Conservation (phyloP, 1,139 yeast species). For the Kazachstania sp. region DNA sequence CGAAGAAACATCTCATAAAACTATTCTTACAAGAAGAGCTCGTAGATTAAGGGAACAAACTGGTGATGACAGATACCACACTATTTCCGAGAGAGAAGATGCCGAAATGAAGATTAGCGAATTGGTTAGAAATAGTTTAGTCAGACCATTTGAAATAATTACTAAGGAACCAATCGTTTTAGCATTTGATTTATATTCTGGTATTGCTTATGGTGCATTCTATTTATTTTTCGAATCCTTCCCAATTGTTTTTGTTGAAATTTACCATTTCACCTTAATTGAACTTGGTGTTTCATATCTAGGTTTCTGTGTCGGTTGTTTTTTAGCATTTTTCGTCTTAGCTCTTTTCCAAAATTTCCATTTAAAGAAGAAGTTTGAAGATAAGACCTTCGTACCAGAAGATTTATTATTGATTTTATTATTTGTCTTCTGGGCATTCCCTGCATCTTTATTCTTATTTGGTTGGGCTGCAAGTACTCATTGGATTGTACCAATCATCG, state of each 20-base stretch:
- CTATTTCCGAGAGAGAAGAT: constrained; percentile 30
- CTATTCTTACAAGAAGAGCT: constrained; percentile 42
- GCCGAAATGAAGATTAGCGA: constrained; percentile 26
- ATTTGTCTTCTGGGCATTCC: constrained; percentile 12
- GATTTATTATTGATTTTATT: constrained; percentile 9
- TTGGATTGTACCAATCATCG: constrained; percentile 41
- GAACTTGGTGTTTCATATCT: constrained; percentile 16
- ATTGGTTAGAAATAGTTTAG: constrained; percentile 37
- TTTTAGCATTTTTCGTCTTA: constrained; percentile 9
- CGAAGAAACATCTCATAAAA: constrained; percentile 45
- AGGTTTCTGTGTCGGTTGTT: constrained; percentile 19
- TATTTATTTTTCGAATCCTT: constrained; percentile 56
- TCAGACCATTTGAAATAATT: constrained; percentile 41
- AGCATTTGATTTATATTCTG: constrained; percentile 35
- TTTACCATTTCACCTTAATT: constrained; percentile 37
- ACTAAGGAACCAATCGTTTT: constrained; percentile 20
- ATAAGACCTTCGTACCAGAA: constrained; percentile 15
- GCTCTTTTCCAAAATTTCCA: constrained; percentile 7
- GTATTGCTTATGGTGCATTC: constrained; percentile 46
- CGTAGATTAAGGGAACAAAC: constrained; percentile 38
- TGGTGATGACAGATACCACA: constrained; percentile 36
- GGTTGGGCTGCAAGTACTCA: constrained; percentile 42
- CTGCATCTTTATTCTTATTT: constrained; percentile 14
- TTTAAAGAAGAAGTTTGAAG: constrained; percentile 7
- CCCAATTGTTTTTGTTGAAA: constrained; percentile 44